phyloP scores from a whole-genome alignment of 495 filamentous ascomycete species.

The Hapsidospora chrysogenum region DNA sequence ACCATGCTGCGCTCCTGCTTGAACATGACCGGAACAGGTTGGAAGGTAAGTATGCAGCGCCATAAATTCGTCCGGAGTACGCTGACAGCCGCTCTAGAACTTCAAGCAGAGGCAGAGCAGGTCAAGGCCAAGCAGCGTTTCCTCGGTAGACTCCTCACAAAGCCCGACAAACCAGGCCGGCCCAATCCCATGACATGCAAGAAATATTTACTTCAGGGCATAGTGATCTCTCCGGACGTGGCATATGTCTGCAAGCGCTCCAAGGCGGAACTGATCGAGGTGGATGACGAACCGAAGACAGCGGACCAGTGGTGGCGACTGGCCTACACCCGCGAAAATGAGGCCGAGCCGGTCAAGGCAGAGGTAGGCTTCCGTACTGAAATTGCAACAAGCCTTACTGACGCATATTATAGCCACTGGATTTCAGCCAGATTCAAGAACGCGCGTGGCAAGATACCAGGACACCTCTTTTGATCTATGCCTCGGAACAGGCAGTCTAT shows the following conservation, averaged over 20 bases:
- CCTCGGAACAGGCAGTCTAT: constrained; percentile 20
- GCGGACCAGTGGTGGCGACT: constrained; percentile 25
- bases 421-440: constrained; percentile 9
- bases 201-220: constrained; percentile 22
- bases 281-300: constrained; percentile 2
- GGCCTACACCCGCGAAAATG: constrained; percentile 10
- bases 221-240: constrained; percentile 15
- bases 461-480: constrained; percentile 24
- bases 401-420: too few species aligned
- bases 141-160: constrained; percentile 16
- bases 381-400: constrained; percentile 12
- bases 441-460: constrained; percentile 14
- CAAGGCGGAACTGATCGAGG: constrained; percentile 8
- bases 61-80: not conserved
- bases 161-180: constrained; percentile 10
- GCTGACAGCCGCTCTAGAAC: too few species aligned
- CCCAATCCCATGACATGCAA: constrained; percentile 5
- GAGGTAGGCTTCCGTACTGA: constrained; percentile 12
- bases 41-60: not conserved
- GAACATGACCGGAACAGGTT: constrained; percentile 7
- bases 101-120: constrained; percentile 6
- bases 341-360: constrained; percentile 10
- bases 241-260: constrained; percentile 20
- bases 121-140: constrained; percentile 3
- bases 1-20: constrained; percentile 3